Percentiles rank a stretch among this genome's conserved stretches.
Evolutionary conservation across 306 rosid species (phyloP).

Genomic region (Medicago arabica): DNA sequence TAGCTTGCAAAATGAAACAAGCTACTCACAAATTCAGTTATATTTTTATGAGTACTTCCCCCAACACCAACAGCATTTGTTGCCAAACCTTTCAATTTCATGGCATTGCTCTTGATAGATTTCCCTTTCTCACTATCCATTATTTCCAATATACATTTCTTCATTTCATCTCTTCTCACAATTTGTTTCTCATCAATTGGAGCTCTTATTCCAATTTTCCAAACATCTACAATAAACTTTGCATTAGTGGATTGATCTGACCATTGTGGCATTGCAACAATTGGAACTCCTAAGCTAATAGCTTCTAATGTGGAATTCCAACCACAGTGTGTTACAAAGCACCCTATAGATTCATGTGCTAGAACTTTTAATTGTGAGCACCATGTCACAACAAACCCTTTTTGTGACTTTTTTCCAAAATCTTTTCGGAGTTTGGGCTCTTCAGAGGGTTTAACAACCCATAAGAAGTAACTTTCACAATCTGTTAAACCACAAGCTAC

Average conservation of each 20-base stretch:
- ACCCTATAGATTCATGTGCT: constrained; percentile 36
- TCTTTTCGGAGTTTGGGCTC: constrained; percentile 38
- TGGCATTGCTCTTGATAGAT: constrained; percentile 8
- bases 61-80: background rate
- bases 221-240: constrained; percentile 34
- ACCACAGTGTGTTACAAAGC: constrained; percentile 47
- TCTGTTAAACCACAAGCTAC: constrained; percentile 25
- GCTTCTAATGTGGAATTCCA: constrained; percentile 46
- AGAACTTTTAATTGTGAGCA: constrained; percentile 39
- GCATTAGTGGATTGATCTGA: constrained; percentile 43
- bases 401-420: constrained; percentile 34
- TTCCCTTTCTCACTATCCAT: constrained; percentile 28
- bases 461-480: constrained; percentile 35
- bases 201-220: constrained; percentile 40
- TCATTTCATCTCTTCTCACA: constrained; percentile 16
- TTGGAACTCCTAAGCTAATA: constrained; percentile 43
- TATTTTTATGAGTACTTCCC: constrained; percentile 32
- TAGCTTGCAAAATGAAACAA: background rate
- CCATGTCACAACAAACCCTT: constrained; percentile 42
- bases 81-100: constrained; percentile 22
- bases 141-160: constrained; percentile 31
- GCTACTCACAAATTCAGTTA: constrained; percentile 27
- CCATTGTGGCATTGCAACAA: constrained; percentile 32
- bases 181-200: constrained; percentile 13
- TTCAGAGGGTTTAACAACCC: constrained; percentile 38